Evolutionary conservation across 805 yeast species (phyloP), one percentile per base, ranked within the genome.

Genomic region (Pachysolen tannophilus): DNA sequence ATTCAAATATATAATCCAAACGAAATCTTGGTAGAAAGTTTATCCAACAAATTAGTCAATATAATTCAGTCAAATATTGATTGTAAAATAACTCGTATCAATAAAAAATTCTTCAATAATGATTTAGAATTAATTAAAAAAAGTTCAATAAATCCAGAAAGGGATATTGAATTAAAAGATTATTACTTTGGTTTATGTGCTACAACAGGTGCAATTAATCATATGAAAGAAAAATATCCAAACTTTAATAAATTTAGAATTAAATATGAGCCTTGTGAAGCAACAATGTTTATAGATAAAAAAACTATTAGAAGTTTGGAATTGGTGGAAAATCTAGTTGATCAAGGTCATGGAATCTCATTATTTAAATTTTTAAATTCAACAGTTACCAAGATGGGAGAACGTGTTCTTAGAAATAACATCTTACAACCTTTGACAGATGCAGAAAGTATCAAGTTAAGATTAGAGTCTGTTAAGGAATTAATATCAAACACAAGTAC

Each of bases 341-440:
- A 53, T 6, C 26, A 28, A 3, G 44, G 44, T 14, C 50, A 44
- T 7, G 63, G 60, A 0, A 32, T 50, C 7, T 55, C 65, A 0
- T 46, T 70, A 6, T 53, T 58, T 20, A 63, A 60, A 18, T 51
- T 54, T 27, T 40, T 69, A 29, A 57, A 69, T 41, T 42, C 47
- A 1, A 66, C 72, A 1, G 38, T 46, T 0, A 69, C 76, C 0
- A 63, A 58, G 34, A 70, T 69, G 75, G 76, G 75, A 0, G 50
- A 47, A 11, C 42, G 75, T 33, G 38, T 60, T 6, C 45, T 71
- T 32, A 56, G 59, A 40, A 62, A 54, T 24, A 67, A 58, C 34
- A 58, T 69, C 3, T 40, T 69, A n/a, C 76, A 69, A 38, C 76
- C 75, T 0, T 43, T 69, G 11, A 65, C 70, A 1, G 63, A 65